A percentile compares a stretch with the other conserved stretches of the same genome.
These are phyloP conservation scores for Boletus rubescentipes DNA, from an alignment of 768 basidiomycete species.

Conservation along the genomic window DNA sequence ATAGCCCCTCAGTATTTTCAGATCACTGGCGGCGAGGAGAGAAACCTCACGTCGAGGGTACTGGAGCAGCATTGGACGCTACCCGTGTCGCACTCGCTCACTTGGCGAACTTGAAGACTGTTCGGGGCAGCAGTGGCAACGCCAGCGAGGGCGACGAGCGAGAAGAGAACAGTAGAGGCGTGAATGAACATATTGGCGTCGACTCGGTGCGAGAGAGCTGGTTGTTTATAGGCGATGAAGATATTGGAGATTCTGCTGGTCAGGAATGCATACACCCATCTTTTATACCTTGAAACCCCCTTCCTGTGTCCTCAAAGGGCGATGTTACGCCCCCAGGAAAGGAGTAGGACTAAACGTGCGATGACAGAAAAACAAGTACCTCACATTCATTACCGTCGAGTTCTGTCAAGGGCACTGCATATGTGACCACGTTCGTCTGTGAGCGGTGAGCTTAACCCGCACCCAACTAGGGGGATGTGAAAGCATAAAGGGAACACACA, in stretches of 20 bases:
- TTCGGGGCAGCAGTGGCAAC: neutral
- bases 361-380: neutral
- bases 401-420: neutral
- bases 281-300: neutral
- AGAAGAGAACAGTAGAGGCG: neutral
- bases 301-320: neutral
- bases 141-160: conserved; percentile 5
- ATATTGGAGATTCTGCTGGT: neutral
- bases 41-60: neutral
- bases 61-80: conserved; percentile 19
- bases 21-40: neutral
- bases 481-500: neutral
- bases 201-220: neutral
- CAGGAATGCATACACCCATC: neutral
- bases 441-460: neutral
- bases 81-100: conserved; percentile 40
- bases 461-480: neutral
- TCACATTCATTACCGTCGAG: neutral
- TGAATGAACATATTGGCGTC: conserved; percentile 4
- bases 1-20: neutral
- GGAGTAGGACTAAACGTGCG: neutral
- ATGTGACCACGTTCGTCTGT: neutral
- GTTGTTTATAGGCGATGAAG: neutral
- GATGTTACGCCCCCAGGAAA: no score
- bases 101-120: neutral